Percentiles rank a stretch among this genome's conserved stretches.
Evolutionary conservation across 1,139 yeast species (phyloP).

Genomic region (Magnusiomyces fungicola): DNA sequence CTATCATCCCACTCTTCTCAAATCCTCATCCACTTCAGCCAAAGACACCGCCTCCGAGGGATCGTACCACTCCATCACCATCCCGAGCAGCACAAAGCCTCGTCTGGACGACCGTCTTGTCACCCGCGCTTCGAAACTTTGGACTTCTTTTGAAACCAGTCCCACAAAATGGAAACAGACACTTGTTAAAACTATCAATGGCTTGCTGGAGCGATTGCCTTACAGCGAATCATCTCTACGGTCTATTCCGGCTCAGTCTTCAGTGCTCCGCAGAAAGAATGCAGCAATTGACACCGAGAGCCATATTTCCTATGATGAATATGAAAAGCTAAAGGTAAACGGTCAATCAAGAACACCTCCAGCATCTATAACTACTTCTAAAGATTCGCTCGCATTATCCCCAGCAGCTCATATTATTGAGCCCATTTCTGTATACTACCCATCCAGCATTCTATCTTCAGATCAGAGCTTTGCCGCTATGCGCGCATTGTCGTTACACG

Average conservation of each 20-base stretch:
- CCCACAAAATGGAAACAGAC: slow-evolving; percentile 38
- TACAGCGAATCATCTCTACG: slow-evolving; percentile 48
- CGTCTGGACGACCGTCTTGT: slow-evolving; percentile 39
- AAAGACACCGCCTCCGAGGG: not conserved
- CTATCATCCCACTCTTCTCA: not conserved
- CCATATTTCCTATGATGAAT: slow-evolving; percentile 17
- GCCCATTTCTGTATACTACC: slow-evolving; percentile 26
- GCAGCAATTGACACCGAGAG: not conserved
- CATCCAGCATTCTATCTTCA: slow-evolving; percentile 20
- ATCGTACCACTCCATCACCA: not conserved
- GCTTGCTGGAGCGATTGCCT: slow-evolving; percentile 39
- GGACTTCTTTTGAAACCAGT: slow-evolving; percentile 39
- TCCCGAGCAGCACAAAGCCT: slow-evolving; percentile 25
- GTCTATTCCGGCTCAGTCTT: slow-evolving; percentile 40
- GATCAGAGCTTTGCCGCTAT: slow-evolving; percentile 25
- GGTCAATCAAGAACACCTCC: slow-evolving; percentile 7
- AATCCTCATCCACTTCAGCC: not conserved
- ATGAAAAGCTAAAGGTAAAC: slow-evolving; percentile 13
- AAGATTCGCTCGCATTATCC: not conserved
- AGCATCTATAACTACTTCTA: slow-evolving; percentile 9
- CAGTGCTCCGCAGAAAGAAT: slow-evolving; percentile 21
- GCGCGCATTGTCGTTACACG: slow-evolving; percentile 30
- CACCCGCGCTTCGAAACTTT: slow-evolving; percentile 41
- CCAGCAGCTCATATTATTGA: slow-evolving; percentile 10
- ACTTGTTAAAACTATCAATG: slow-evolving; percentile 37